These are phyloP conservation scores for Ambrosia artemisiifolia DNA, from an alignment of 129 eudicot genomes.

Conservation along the genomic window DNA sequence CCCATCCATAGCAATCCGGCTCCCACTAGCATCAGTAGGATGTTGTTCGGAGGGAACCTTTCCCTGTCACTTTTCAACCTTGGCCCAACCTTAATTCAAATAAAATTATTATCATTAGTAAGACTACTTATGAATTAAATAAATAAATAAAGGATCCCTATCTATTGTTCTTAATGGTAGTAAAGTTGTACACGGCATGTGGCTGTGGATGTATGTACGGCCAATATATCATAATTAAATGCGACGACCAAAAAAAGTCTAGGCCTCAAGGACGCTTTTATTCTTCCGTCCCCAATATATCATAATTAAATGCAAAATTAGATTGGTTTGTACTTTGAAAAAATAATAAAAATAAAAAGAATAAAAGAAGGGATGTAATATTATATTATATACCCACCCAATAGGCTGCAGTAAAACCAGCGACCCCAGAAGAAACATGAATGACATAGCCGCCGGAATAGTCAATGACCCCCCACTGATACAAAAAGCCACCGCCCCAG, in stretches of 20 bases:
- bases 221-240: too few relatives aligned
- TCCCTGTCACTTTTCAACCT: conserved; percentile 68
- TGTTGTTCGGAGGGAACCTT: conserved; percentile 72
- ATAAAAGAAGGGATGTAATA: too few relatives aligned
- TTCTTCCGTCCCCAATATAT: neutral
- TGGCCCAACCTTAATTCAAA: conserved; percentile 57
- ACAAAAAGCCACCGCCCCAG: conserved; percentile 82
- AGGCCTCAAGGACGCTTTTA: too few relatives aligned
- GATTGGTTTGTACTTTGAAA: too few relatives aligned
- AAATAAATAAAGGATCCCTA: too few relatives aligned
- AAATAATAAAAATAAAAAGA: neutral
- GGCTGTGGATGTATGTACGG: too few relatives aligned
- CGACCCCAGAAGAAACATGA: conserved; percentile 63
- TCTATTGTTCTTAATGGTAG: too few relatives aligned
- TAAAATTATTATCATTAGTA: neutral
- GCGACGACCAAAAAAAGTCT: neutral
- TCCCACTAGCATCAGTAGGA: conserved; percentile 66
- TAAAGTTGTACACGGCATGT: too few relatives aligned
- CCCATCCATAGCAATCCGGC: conserved; percentile 85
- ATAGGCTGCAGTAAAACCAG: conserved; percentile 74
- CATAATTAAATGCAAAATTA: neutral
- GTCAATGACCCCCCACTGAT: conserved; percentile 80
- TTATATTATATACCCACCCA: conserved; percentile 49
- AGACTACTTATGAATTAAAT: neutral
- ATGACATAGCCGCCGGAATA: conserved; percentile 82